Evolutionary conservation across 2,329 filamentous ascomycete genomes (phyloP), one percentile per base, ranked within the genome.

Genomic region (Cyphellophora europaea): DNA sequence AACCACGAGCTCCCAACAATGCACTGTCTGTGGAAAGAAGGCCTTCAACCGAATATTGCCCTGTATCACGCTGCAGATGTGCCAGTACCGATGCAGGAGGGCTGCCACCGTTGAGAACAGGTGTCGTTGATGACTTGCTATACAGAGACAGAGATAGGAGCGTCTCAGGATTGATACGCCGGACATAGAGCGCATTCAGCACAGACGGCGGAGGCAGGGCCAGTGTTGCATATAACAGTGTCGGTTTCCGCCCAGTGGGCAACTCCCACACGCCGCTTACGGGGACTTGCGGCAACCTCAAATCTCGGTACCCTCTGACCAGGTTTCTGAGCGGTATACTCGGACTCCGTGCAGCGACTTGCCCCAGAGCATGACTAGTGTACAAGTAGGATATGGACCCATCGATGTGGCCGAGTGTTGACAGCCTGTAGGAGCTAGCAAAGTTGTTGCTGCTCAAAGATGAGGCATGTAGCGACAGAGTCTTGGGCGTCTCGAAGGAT

Each of bases 311-410:
- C 1, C 89, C 87, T 37, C 77, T 76, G 32, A 94, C 74, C 14
- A 95, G 72, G 47, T 79, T 72, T 19, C 79, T 79, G 6, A 98
- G 66, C 11, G 86, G 77, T 23, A 95, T 79, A 14, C 73, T 66
- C 31, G 79, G 77, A 49, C 85, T 93, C 58, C 77, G 74, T 58
- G 69, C 86, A 44, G 63, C 62, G 13, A 74, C 63, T 33, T 79
- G 68, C 25, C 69, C 64, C 37, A 96, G 71, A 10, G 86, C 79
- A 6, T 91, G 70, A 3, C 86, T 93, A 32, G 87, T 93, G 66
- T 93, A 96, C 35, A 98, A 75, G 62, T 96, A 98, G 11, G 88
- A 93, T 38, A 98, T 74, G n/a, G 87, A 94, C 56, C 91, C 91
- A 63, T 96, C 89, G 33, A 98, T 88, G 21, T 93, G 72, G 40